Evolutionary conservation across 2,329 filamentous ascomycete species (phyloP), one percentile per base, ranked within the genome.

Genomic region (Leptographium wingfieldii): DNA sequence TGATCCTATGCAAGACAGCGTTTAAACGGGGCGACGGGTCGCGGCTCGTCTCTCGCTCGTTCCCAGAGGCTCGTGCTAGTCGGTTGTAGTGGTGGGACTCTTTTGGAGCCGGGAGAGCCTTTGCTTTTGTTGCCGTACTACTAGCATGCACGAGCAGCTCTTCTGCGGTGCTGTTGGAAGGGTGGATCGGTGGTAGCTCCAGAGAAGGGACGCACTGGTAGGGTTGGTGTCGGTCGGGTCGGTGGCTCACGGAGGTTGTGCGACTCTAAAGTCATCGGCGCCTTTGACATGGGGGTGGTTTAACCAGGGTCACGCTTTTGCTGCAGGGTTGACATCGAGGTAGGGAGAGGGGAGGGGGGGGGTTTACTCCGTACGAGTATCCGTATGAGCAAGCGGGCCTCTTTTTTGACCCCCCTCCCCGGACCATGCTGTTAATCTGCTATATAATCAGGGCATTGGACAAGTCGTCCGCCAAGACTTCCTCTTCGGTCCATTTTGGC

Each of bases 171-270:
- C 35, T 38, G 35, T 38, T 29, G 7, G 22, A 46, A 22, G n/a
- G 25, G 38, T 35, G 56, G 64, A 62, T 64, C 61, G 63, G 60
- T 54, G 60, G 64, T 63, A n/a, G 22, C 65, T 19, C 69, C 63
- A 63, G 35, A 10, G 35, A 38, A 38, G 35, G 29, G 35, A 38
- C 22, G 22, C 35, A 68, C 67, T 69, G 67, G 70, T 69, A 70
- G 38, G 38, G 57, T 66, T 67, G 65, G 65, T 68, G 63, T 72
- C 69, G 70, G 70, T 72, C 73, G 73, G 73, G 64, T 72, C 69
- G 70, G 70, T 73, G 73, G 74, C 71, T 73, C 70, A 68, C 66
- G 69, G 73, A 72, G 72, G 73, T 77, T 77, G 77, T 79, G 76
- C 72, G 73, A 77, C 76, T 77, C 73, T 71, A 70, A 70, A 70